Conservation (phyloP, 2,329 filamentous ascomycete genomes). For the Coniochaeta sp. region DNA sequence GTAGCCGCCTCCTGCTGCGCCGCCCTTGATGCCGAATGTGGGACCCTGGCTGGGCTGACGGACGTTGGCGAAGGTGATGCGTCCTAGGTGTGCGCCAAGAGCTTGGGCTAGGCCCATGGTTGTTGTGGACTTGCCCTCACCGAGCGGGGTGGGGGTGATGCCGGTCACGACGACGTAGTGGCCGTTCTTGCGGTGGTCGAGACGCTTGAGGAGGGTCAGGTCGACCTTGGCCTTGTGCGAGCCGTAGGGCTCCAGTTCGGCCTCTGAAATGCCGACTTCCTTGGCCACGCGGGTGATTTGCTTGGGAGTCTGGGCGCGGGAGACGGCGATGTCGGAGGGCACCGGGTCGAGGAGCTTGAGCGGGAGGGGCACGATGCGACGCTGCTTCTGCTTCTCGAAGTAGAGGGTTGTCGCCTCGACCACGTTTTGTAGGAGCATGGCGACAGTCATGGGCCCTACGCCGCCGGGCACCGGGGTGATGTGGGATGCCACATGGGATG, state of each 20-base stretch:
- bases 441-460: slow-evolving; percentile 97
- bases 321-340: slow-evolving; percentile 93
- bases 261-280: slow-evolving; percentile 80
- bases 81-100: slow-evolving; percentile 78
- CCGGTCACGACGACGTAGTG: slow-evolving; percentile 90
- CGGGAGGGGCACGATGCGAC: slow-evolving; percentile 75
- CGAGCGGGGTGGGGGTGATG: slow-evolving; percentile 92
- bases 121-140: slow-evolving; percentile 97
- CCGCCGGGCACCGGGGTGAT: slow-evolving; percentile 96
- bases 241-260: slow-evolving; percentile 91
- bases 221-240: slow-evolving; percentile 95
- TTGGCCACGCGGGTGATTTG: slow-evolving; percentile 76
- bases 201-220: slow-evolving; percentile 70
- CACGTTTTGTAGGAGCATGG: slow-evolving; percentile 95
- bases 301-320: slow-evolving; percentile 85
- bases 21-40: slow-evolving; percentile 98
- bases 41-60: slow-evolving; percentile 95
- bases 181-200: slow-evolving; percentile 81
- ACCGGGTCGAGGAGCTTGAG: slow-evolving; percentile 74
- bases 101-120: slow-evolving; percentile 94
- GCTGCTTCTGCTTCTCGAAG: slow-evolving; percentile 75
- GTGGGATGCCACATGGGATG: slow-evolving; percentile 78
- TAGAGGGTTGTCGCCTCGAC: slow-evolving; percentile 76
- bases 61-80: slow-evolving; percentile 91
- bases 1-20: slow-evolving; percentile 94